Evolutionary conservation across 2,329 filamentous ascomycete species (phyloP), one percentile per base, ranked within the genome.

Genomic region (Exophiala mesophila): DNA sequence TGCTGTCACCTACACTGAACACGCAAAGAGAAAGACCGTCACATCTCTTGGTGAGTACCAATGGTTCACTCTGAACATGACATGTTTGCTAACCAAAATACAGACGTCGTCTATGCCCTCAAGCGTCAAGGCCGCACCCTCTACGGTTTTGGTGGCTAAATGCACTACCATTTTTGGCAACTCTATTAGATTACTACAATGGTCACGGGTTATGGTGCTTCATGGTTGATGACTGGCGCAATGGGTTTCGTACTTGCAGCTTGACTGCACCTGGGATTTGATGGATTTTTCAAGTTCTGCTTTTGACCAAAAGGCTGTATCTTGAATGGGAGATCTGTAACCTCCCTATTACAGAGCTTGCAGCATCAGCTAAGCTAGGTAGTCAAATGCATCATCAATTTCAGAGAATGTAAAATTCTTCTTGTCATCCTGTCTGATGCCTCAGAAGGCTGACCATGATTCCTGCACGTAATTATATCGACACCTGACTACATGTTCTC

Each of bases 21-120:
- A 85, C 72, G 82, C 82, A 70, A 86, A 85, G 79, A 80, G 82
- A 69, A 85, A 85, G 80, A 85, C 82, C 10, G 82, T 86, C 66
- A 85, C 78, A 23, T 82, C 78, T 7, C 75, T 82, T 35, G 48
- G 48, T 50, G 47, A 37, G 48, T 18, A 12, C 20, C 20, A 33
- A 28, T 21, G 5, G 29, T 12, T 6, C 8, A 34, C 36, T 17
- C 12, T 34, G 5, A n/a, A 19, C 12, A n/a, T 21, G 7, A 34
- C 15, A 39, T 18, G n/a, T n/a, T n/a, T n/a, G 8, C 44, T 43
- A 39, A 46, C 39, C 10, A 15, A 13, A 9, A 2, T 3, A 12
- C 18, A 44, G 78, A 82, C 56, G 78, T 82, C 17, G 78, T 82
- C 65, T 82, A 82, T 56, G 78, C 78, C 33, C 72, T 82, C 56